Percentiles rank a stretch among this genome's conserved stretches.
Conservation (phyloP, 257 asterid genomes). For the Primulina eburnea region DNA sequence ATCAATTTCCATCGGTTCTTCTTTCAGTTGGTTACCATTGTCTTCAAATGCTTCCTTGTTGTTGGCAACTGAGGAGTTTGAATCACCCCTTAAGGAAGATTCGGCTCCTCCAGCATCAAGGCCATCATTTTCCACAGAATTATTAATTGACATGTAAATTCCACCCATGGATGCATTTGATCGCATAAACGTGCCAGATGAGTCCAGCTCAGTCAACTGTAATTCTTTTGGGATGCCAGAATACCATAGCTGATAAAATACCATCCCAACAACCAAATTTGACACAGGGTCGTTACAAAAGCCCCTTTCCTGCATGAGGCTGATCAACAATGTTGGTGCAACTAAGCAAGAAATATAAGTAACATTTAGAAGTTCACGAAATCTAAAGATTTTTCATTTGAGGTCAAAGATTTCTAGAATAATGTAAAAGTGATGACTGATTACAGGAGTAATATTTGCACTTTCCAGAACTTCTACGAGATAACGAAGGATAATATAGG, state of each 20-base stretch:
- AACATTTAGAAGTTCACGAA: not conserved
- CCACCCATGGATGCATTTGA: conserved; percentile 38
- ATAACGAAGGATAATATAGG: conserved; percentile 5
- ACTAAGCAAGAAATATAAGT: not conserved
- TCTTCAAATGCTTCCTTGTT: conserved; percentile 40
- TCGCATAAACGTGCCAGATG: conserved; percentile 27
- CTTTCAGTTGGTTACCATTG: conserved; percentile 18
- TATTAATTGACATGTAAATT: conserved; percentile 33
- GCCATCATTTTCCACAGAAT: conserved; percentile 41
- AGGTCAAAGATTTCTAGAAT: conserved; percentile 7
- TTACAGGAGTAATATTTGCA: not conserved
- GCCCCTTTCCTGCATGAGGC: conserved; percentile 67
- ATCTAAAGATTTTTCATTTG: not conserved
- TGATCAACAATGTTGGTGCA: conserved; percentile 31
- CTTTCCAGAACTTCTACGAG: conserved; percentile 10
- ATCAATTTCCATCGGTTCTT: conserved; percentile 37
- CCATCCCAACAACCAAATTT: conserved; percentile 74
- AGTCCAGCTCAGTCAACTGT: conserved; percentile 43
- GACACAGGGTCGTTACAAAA: conserved; percentile 57
- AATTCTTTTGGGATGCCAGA: conserved; percentile 53
- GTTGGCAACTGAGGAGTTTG: conserved; percentile 63
- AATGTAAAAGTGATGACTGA: not conserved
- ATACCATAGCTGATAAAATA: conserved; percentile 72
- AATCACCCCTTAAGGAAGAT: conserved; percentile 33
- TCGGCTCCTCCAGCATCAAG: conserved; percentile 36